These are phyloP conservation scores for Mycena polygramma DNA, from an alignment of 768 basidiomycete genomes.

Conservation along the genomic window DNA sequence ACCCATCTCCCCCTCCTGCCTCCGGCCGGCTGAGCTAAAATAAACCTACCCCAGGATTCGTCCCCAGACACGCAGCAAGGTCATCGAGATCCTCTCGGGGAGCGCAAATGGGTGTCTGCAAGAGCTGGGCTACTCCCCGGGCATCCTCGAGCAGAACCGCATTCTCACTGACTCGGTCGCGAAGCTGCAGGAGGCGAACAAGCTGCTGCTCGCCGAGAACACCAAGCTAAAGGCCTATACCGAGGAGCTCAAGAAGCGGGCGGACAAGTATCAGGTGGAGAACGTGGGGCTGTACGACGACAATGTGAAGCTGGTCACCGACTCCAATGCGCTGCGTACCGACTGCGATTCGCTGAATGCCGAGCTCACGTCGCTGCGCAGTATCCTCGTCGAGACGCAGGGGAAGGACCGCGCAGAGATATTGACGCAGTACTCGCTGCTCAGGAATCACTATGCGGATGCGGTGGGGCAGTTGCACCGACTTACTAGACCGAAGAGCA, in stretches of 20 bases:
- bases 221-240: not conserved
- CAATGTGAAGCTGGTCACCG: constrained; percentile 45
- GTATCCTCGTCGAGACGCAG: not conserved
- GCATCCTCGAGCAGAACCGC: constrained; percentile 53
- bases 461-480: constrained; percentile 1
- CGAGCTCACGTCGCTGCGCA: not conserved
- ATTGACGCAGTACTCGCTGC: constrained; percentile 1
- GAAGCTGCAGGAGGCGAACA: not conserved
- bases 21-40: not conserved
- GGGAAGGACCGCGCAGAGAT: not conserved
- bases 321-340: not conserved
- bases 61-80: constrained; percentile 47
- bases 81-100: constrained; percentile 59
- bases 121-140: constrained; percentile 63
- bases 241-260: constrained; percentile 26
- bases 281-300: constrained; percentile 54
- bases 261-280: constrained; percentile 32
- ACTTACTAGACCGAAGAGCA: not conserved
- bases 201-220: not conserved
- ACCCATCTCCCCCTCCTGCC: not conserved
- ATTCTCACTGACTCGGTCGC: constrained; percentile 38
- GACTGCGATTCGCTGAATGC: constrained; percentile 19
- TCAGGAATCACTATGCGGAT: constrained; percentile 1
- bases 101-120: constrained; percentile 61
- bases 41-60: constrained; percentile 17